These are phyloP conservation scores for Imleria badia DNA, from an alignment of 768 basidiomycete species.

Conservation along the genomic window DNA sequence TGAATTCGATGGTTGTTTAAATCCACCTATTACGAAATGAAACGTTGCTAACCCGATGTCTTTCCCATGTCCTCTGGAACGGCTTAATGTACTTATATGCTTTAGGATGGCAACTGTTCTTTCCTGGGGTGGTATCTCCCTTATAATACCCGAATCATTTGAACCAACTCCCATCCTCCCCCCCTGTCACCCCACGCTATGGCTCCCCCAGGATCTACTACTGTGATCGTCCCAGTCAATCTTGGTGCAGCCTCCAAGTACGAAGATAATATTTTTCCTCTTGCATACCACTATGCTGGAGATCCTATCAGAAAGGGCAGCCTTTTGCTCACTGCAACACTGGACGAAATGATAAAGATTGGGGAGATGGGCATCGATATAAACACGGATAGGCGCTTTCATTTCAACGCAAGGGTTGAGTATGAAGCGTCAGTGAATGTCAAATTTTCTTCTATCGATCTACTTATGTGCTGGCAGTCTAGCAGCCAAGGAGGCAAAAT, in stretches of 20 bases:
- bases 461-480: neutral
- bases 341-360: slow-evolving; percentile 1
- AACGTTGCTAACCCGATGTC: no score
- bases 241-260: neutral
- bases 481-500: neutral
- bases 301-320: neutral
- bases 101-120: no score
- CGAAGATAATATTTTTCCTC: neutral
- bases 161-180: no score
- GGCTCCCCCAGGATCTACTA: neutral
- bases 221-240: neutral
- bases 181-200: neutral
- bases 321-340: neutral
- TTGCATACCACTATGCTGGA: neutral
- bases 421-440: neutral
- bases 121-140: no score
- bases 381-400: no score
- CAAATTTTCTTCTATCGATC: neutral
- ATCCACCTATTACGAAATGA: no score
- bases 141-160: no score
- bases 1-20: no score
- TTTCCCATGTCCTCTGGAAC: no score
- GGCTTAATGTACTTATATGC: no score
- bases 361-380: neutral
- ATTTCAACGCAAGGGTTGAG: neutral